Base-by-base conservation (phyloP, 2,329 filamentous ascomycete species). In the Fusarium sp. region DNA sequence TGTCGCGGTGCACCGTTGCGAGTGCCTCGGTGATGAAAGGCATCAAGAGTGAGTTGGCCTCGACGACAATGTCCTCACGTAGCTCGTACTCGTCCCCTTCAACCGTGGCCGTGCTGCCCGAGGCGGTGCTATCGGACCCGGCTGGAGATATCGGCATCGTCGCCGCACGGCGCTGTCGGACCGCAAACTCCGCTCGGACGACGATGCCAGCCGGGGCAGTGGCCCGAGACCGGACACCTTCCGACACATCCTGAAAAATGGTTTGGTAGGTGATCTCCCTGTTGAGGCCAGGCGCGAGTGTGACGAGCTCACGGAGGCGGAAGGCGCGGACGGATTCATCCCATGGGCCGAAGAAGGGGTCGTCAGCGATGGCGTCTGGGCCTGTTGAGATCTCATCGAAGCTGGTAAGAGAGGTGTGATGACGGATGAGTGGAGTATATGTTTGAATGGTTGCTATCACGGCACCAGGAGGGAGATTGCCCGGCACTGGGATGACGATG, bases 201-300 rank as follows among this genome's bases (percentile, higher is more conserved):
- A 80, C 79, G 24, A 87, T 84, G 40, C 85, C 85, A 27, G 79
- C 84, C 4, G 82, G 79, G 6, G 85, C 84, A 44, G 84, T 79
- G 57, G 83, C 85, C 42, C 85, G 80, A 62, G 82, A 82, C n/a
- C 85, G 81, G 33, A 85, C 77, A 56, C 85, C 85, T 38, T 80
- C 76, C 24, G 79, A 78, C 35, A 84, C 81, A 67, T 77, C 80
- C 75, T 87, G 85, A 69, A 87, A 85, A 31, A 85, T 80, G 68
- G 83, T 84, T 6, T 83, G 82, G 66, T 87, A 83, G 60, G 72
- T 73, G 40, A 87, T 80, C 35, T 83, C 81, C 73, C 83, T 85
- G 55, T 74, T 79, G 27, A 85, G 70, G 53, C 84, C 83, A 1
- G 85, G 84, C 8, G 85, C 79, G 27, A 85, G 73, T 17, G 76